These are phyloP conservation scores for Fusarium sulawesiense DNA, from an alignment of 2,329 filamentous ascomycete species.

Conservation along the genomic window DNA sequence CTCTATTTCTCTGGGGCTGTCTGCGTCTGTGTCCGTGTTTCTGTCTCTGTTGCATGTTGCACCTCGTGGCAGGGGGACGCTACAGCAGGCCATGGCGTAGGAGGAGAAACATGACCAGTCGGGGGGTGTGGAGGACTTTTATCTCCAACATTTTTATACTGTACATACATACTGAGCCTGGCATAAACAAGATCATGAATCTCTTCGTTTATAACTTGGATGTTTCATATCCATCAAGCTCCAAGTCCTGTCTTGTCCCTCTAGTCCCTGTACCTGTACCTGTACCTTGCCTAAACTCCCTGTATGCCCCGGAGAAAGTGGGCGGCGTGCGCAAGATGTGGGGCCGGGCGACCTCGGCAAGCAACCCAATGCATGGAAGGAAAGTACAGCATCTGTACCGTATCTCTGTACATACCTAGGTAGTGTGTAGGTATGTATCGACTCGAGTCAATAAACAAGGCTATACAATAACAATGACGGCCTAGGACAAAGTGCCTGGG, in stretches of 20 bases:
- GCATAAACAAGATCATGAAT: conserved; percentile 2
- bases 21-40: neutral
- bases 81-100: conserved; percentile 19
- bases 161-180: neutral
- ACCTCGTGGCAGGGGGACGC: conserved; percentile 36
- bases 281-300: neutral
- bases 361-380: neutral
- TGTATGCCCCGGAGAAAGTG: conserved; percentile 21
- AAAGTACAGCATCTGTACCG: neutral
- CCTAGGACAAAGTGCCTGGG: neutral
- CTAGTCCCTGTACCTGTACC: neutral
- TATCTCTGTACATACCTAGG: neutral
- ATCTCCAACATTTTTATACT: neutral
- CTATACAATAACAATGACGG: conserved; percentile 1
- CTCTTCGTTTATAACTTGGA: neutral
- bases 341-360: conserved; percentile 32
- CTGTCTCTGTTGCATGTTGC: neutral
- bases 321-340: conserved; percentile 22
- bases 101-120: conserved; percentile 32
- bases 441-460: neutral
- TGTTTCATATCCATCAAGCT: conserved; percentile 6
- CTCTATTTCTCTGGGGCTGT: neutral
- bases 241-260: neutral
- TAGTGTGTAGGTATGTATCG: neutral
- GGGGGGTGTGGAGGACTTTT: neutral